These are phyloP conservation scores for Posidonia oceanica DNA, from an alignment of 116 monocot species.

Conservation along the genomic window DNA sequence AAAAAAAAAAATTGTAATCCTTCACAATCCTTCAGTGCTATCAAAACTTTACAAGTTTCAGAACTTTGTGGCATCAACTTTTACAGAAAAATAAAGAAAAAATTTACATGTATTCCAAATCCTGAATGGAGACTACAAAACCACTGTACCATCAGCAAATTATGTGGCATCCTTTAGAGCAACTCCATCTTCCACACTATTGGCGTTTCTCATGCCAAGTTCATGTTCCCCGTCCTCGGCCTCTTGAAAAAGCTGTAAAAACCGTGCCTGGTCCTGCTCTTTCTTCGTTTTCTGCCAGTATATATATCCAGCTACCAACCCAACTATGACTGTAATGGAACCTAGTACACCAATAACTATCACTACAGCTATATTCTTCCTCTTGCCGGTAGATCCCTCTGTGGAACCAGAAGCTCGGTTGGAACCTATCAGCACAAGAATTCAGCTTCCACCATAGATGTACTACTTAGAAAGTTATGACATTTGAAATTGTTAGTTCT, in stretches of 20 bases:
- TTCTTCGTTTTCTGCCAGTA: conserved; percentile 75
- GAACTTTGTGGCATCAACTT: no score
- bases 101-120: no score
- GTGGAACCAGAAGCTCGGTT: conserved; percentile 9
- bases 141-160: no score
- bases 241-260: conserved; percentile 73
- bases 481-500: background rate
- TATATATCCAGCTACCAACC: conserved; percentile 21
- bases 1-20: no score
- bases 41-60: no score
- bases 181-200: no score
- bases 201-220: conserved; percentile 31
- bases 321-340: conserved; percentile 22
- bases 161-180: no score
- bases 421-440: conserved; percentile 10
- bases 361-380: conserved; percentile 12
- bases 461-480: background rate
- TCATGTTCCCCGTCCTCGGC: conserved; percentile 70
- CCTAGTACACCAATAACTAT: conserved; percentile 18
- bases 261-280: conserved; percentile 65
- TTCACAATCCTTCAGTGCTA: no score
- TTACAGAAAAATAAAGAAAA: no score
- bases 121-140: no score
- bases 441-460: background rate
- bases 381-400: conserved; percentile 2